phyloP scores from a whole-genome alignment of 148 eudicot species.

The Rhododendron williamsianum region DNA sequence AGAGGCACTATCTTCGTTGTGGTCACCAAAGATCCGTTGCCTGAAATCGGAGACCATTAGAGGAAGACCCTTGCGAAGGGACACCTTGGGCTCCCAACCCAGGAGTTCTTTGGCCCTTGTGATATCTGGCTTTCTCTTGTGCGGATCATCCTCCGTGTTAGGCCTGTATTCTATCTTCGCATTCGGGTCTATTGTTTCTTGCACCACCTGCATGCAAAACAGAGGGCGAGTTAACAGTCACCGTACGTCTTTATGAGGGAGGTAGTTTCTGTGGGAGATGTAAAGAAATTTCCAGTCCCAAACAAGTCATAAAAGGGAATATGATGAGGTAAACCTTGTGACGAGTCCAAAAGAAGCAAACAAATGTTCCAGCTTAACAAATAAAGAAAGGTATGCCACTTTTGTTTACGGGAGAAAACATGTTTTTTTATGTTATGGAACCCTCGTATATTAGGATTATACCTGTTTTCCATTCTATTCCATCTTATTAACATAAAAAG shows the following conservation, averaged over 20 bases:
- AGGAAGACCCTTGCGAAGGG: constrained; percentile 84
- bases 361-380: too few species aligned
- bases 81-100: constrained; percentile 92
- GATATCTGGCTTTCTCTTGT: constrained; percentile 95
- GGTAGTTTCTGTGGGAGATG: background rate
- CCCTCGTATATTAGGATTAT: background rate
- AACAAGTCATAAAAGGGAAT: background rate
- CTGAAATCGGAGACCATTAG: constrained; percentile 86
- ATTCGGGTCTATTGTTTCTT: constrained; percentile 88
- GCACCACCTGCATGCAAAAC: constrained; percentile 58
- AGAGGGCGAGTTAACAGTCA: background rate
- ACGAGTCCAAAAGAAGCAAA: background rate
- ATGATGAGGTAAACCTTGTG: background rate
- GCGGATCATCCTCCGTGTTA: constrained; percentile 96
- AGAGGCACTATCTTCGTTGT: constrained; percentile 38
- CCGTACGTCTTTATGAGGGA: background rate
- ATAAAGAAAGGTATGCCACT: too few species aligned
- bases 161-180: constrained; percentile 77
- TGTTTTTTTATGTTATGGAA: background rate
- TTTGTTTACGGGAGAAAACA: background rate
- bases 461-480: background rate
- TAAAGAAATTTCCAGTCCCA: background rate
- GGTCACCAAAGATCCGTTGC: constrained; percentile 88
- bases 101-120: constrained; percentile 78
- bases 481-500: background rate